phyloP scores from a whole-genome alignment of 2,329 filamentous ascomycete species.

The Ophiosphaerella narmari region DNA sequence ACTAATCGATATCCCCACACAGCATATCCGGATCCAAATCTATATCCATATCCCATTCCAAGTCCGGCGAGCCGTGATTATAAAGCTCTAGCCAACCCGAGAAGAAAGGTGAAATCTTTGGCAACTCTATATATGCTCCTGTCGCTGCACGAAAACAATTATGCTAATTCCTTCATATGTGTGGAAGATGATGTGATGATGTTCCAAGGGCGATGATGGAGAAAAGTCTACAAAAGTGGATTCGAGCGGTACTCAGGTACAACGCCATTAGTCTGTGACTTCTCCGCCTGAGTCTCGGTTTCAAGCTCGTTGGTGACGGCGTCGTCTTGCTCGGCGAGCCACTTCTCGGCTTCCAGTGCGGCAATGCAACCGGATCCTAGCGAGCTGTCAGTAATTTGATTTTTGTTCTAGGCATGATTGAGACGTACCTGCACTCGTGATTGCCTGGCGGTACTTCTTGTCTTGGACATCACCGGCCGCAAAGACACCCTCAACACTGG shows the following conservation, averaged over 20 bases:
- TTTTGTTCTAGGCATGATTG: conserved; percentile 2
- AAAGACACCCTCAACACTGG: conserved; percentile 89
- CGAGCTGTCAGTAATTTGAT: conserved; percentile 14
- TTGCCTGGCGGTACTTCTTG: conserved; percentile 96
- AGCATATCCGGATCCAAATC: too few species aligned
- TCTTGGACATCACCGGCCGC: conserved; percentile 98
- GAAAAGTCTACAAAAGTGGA: conserved; percentile 59
- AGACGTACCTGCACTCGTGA: conserved; percentile 88
- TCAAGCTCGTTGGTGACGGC: conserved; percentile 53
- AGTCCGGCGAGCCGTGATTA: too few species aligned
- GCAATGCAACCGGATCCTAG: conserved; percentile 91
- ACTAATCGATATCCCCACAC: too few species aligned
- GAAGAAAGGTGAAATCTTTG: too few species aligned
- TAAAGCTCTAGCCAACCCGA: too few species aligned
- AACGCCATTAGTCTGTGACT: conserved; percentile 57
- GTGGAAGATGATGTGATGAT: too few species aligned
- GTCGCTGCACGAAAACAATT: too few species aligned
- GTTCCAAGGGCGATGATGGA: neutral
- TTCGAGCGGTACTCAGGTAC: conserved; percentile 67
- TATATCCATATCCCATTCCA: too few species aligned
- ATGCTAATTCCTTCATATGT: too few species aligned
- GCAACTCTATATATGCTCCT: too few species aligned
- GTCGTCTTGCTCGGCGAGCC: conserved; percentile 75
- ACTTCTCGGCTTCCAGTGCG: conserved; percentile 94
- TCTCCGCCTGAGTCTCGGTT: conserved; percentile 56